Evolutionary conservation across 108 stramenopile species (phyloP).

Genomic region (Hondaea fermentalgiana): DNA sequence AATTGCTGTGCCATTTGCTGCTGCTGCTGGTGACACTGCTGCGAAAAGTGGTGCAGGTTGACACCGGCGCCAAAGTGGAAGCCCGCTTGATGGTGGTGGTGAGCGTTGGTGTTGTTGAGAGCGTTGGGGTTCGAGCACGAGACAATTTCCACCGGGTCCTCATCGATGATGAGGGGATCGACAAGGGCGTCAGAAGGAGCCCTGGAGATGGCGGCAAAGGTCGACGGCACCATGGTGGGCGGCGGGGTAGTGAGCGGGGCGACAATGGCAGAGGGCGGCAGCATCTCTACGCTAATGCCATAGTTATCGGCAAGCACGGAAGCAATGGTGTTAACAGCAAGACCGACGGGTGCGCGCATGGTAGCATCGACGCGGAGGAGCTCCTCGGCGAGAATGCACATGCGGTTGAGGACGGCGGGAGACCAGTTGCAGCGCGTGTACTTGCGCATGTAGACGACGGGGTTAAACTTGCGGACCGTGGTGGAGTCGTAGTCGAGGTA

Average conservation of each 20-base stretch:
- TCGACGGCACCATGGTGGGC: not conserved
- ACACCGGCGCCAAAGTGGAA: not conserved
- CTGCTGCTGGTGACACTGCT: not conserved
- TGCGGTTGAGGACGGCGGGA: not conserved
- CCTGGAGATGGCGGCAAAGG: not conserved
- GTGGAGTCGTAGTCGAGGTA: not conserved
- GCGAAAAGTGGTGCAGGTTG: not conserved
- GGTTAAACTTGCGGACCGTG: not conserved
- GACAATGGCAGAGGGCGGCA: not conserved
- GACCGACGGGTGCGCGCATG: not conserved
- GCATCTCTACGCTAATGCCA: not conserved
- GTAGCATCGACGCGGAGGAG: not conserved
- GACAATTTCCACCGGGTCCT: not conserved
- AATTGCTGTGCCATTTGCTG: not conserved
- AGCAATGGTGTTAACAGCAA: not conserved
- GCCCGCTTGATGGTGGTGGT: too few species aligned
- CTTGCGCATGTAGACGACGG: not conserved
- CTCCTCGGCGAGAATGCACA: not conserved
- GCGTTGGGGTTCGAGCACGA: too few species aligned
- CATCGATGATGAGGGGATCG: not conserved
- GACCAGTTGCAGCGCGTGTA: not conserved
- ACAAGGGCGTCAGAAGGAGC: too few species aligned
- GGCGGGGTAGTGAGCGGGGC: not conserved
- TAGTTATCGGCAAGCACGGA: not conserved
- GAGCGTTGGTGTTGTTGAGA: too few species aligned